Conservation (phyloP, 257 asterid genomes). For the Solanum arcanum region DNA sequence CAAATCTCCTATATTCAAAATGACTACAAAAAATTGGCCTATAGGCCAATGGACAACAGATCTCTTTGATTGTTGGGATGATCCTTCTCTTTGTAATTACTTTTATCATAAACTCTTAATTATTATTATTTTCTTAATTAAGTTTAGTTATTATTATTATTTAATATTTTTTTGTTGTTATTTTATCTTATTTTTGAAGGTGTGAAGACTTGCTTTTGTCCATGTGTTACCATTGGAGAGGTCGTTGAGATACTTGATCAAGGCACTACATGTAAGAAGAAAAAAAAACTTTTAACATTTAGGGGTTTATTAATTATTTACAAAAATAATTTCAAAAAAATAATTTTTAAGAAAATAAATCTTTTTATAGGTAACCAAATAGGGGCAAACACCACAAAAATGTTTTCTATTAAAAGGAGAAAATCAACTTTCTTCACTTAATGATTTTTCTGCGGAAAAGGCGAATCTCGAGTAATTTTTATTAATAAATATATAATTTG, state of each 20-base stretch:
- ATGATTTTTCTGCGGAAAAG: background rate
- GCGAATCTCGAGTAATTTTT: background rate
- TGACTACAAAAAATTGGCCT: background rate
- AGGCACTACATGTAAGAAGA: slow-evolving; percentile 25
- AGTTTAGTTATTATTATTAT: background rate
- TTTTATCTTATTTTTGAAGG: slow-evolving; percentile 5
- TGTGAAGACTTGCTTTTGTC: slow-evolving; percentile 19
- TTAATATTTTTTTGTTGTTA: background rate
- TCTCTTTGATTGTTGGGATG: slow-evolving; percentile 16
- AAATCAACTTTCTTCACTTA: background rate
- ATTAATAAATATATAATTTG: background rate
- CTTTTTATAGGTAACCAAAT: background rate
- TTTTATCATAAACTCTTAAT: background rate
- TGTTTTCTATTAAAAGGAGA: background rate
- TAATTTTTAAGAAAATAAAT: background rate
- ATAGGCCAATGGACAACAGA: slow-evolving; percentile 25
- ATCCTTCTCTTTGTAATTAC: slow-evolving; percentile 15
- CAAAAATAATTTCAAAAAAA: background rate
- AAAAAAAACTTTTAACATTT: background rate
- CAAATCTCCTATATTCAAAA: background rate
- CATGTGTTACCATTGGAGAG: slow-evolving; percentile 23
- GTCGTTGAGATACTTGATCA: slow-evolving; percentile 22
- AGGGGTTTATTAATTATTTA: background rate
- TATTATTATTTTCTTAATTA: background rate
- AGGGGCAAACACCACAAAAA: background rate